Evolutionary conservation across 768 basidiomycete genomes (phyloP), one percentile per base, ranked within the genome.

Genomic region (Termitomyces titanicus): DNA sequence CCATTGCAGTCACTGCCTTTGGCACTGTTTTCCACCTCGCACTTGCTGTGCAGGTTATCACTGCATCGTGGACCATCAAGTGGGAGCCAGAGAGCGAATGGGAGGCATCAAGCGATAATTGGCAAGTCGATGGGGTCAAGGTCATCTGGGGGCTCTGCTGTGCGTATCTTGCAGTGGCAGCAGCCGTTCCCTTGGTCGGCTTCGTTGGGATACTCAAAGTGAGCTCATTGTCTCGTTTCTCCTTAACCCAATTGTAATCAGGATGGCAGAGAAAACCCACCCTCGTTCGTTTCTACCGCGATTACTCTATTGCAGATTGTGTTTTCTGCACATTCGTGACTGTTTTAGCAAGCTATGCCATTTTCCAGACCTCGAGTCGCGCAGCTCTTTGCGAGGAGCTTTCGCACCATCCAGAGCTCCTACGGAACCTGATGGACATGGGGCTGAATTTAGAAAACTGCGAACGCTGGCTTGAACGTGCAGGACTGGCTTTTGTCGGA

Each of bases 361-460:
- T 84, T 2, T 85, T 86, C 67, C 78, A 75, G 47, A 69, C 76
- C 51, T 72, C 79, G 15, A 73, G 82, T 29, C 81, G 86, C 31
- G 74, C 84, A 1, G 77, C 75, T 17, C 69, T 89, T 2, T 92
- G 90, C 71, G 89, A 91, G 61, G 85, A 88, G 62, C 72, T 91
- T 25, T 86, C 87, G 4, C 78, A 83, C 47, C 86, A 90, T 52
- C 85, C 89, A 17, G 89, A 91, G 65, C 72, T 92, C 39, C 78
- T 91, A 70, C 82, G 83, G 9, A 83, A 82, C 60, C 69, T 89
- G 70, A 75, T 80, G 47, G 86, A 88, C 64, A 78, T 87, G 64
- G 89, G 89, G 0, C 74, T 92, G 62, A 88, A 79, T 62, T 69
- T 88, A 40, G 89, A 92, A 70, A 89, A 90, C 60, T 92, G 91